Base-by-base conservation (phyloP, 345 rosid species). In the Bruguiera parviflora region DNA sequence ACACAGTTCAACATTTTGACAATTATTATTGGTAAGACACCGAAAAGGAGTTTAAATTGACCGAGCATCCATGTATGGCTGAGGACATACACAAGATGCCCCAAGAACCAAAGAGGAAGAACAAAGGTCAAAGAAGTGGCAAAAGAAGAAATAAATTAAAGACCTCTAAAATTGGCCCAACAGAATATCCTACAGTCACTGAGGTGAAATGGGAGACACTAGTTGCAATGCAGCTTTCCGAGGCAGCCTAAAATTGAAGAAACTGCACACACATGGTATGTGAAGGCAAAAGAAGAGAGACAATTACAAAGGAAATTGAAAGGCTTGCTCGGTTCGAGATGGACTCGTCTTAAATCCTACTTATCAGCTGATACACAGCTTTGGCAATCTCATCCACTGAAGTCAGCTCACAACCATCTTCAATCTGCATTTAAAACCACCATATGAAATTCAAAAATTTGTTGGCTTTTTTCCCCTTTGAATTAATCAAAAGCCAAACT, bases 371-470 rank as follows among this genome's bases (percentile, higher is more conserved):
- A 69, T 86, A 70, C 66, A 85, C 90, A 21, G 92, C 89, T 16
- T 88, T 77, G 3, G 97, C 84, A 70, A 94, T 88, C 58, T 88
- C 96, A 70, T 91, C 87, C 60, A 80, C 98, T 43, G 98, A 74
- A 68, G 74, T 87, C 69, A 91, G 83, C 77, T 71, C 82, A 78
- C 97, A 91, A 39, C 75, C 86, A 75, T 94, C 98, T 81, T 91
- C 98, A 52, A 88, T 88, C 98, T 94, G 91, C 85, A 81, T 58
- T 64, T n/a, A 58, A 46, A 21, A 56, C 19, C 59, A 56, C 28
- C 59, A 31, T 29, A 20, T 52, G 49, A 51, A 39, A 29, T 24
- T 39, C 18, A 43, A 39, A 39, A 15, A 20, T 9, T 43, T 13
- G 29, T 6, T 63, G 53, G 66, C 32, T 22, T 63, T 27, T 18